These are phyloP conservation scores for Aspergillus sclerotioniger DNA, from an alignment of 495 filamentous ascomycete species.

Conservation along the genomic window DNA sequence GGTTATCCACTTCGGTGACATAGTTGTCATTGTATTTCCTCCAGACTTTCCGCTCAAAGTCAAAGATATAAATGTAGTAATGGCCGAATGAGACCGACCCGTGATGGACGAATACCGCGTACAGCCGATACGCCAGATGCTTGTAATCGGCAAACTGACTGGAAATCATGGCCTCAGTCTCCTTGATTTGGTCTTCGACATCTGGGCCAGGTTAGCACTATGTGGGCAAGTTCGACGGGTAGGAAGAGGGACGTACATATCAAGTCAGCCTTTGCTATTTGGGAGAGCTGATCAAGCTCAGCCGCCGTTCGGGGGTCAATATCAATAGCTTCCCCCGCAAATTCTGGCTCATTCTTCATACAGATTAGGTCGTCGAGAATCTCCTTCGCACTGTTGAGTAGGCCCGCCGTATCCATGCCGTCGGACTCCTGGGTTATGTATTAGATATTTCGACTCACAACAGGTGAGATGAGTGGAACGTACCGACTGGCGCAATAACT, in stretches of 20 bases:
- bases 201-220: conserved; percentile 20
- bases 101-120: conserved; percentile 88
- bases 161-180: conserved; percentile 51
- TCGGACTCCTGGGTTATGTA: conserved; percentile 29
- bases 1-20: conserved; percentile 66
- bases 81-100: conserved; percentile 73
- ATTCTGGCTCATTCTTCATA: conserved; percentile 23
- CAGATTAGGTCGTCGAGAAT: conserved; percentile 32
- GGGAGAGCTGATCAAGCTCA: conserved; percentile 34
- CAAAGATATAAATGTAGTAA: conserved; percentile 96
- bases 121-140: conserved; percentile 73
- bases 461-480: conserved; percentile 2
- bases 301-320: conserved; percentile 28
- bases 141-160: conserved; percentile 58
- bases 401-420: conserved; percentile 28
- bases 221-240: conserved; percentile 10
- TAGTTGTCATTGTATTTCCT: conserved; percentile 89
- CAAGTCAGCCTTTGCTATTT: conserved; percentile 35
- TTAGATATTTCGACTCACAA: not conserved
- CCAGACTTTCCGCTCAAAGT: conserved; percentile 79
- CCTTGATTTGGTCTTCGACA: conserved; percentile 49
- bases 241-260: conserved; percentile 27
- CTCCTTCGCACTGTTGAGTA: conserved; percentile 31
- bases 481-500: conserved; percentile 50
- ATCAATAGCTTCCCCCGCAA: conserved; percentile 27